phyloP scores from a whole-genome alignment of 495 filamentous ascomycete species.

The Xylaria cubensis region DNA sequence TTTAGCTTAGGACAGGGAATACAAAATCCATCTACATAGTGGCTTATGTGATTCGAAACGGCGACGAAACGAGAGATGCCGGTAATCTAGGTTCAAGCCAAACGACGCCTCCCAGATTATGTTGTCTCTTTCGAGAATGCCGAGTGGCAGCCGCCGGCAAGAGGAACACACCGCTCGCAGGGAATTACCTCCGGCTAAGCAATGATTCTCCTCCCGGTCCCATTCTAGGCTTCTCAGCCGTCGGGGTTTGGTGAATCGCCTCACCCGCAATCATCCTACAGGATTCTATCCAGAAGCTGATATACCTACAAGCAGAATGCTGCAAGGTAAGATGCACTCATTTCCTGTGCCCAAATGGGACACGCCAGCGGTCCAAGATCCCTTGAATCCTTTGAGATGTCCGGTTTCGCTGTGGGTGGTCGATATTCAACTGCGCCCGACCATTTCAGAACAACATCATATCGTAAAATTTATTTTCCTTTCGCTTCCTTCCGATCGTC shows the following conservation, averaged over 20 bases:
- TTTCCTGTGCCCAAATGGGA: neutral
- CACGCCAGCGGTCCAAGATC: neutral
- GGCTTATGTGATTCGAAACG: slow-evolving; percentile 12
- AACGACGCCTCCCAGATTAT: neutral
- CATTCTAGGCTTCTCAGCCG: neutral
- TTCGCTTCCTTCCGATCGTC: slow-evolving; percentile 4
- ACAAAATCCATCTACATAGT: neutral
- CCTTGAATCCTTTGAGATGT: neutral
- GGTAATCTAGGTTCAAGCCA: neutral
- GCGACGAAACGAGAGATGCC: neutral
- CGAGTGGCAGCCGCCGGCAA: neutral
- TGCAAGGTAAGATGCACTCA: neutral
- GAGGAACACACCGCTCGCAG: neutral
- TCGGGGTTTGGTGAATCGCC: neutral
- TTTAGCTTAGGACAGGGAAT: neutral
- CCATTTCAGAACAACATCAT: neutral
- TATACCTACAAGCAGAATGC: neutral
- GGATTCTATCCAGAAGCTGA: neutral
- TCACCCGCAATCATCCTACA: slow-evolving; percentile 18
- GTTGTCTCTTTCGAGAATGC: neutral
- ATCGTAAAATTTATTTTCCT: neutral
- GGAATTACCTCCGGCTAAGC: neutral
- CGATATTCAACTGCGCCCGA: neutral
- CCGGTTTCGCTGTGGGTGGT: slow-evolving; percentile 12
- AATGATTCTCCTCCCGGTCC: neutral